Percentiles rank a stretch among this genome's conserved stretches.
phyloP scores from a whole-genome alignment of 495 filamentous ascomycete species.

The Talaromyces wortmannii region DNA sequence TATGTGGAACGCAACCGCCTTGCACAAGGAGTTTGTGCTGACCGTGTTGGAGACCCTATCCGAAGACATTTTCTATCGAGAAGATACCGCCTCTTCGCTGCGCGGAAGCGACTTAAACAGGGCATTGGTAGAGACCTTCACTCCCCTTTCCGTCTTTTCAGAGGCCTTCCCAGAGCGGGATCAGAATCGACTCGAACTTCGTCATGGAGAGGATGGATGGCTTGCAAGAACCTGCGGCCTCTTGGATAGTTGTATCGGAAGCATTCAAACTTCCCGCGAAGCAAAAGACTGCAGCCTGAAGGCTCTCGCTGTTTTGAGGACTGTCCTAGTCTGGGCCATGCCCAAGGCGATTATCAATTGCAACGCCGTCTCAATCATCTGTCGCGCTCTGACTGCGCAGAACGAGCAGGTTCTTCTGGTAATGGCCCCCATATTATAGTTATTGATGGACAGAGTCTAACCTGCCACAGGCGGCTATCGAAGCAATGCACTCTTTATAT shows the following conservation, averaged over 20 bases:
- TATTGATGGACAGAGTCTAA: conserved; percentile 12
- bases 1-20: conserved; percentile 69
- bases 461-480: conserved; percentile 61
- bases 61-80: conserved; percentile 87
- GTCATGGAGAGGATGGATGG: conserved; percentile 82
- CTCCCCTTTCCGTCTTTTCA: conserved; percentile 64
- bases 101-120: conserved; percentile 78
- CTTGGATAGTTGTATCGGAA: conserved; percentile 63
- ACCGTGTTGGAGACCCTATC: conserved; percentile 86
- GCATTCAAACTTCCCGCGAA: conserved; percentile 55
- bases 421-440: conserved; percentile 12
- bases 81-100: conserved; percentile 77
- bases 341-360: conserved; percentile 70
- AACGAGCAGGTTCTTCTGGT: conserved; percentile 72
- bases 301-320: conserved; percentile 65
- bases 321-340: conserved; percentile 75
- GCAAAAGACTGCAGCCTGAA: conserved; percentile 59
- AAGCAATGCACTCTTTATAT: conserved; percentile 78
- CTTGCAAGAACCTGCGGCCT: conserved; percentile 68
- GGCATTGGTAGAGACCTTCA: conserved; percentile 88
- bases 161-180: conserved; percentile 67
- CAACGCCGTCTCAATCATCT: conserved; percentile 63
- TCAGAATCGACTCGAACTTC: conserved; percentile 48
- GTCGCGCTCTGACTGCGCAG: conserved; percentile 63
- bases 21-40: conserved; percentile 75